Conservation (phyloP, 2,329 filamentous ascomycete species). For the Stachybotrys chartarum region DNA sequence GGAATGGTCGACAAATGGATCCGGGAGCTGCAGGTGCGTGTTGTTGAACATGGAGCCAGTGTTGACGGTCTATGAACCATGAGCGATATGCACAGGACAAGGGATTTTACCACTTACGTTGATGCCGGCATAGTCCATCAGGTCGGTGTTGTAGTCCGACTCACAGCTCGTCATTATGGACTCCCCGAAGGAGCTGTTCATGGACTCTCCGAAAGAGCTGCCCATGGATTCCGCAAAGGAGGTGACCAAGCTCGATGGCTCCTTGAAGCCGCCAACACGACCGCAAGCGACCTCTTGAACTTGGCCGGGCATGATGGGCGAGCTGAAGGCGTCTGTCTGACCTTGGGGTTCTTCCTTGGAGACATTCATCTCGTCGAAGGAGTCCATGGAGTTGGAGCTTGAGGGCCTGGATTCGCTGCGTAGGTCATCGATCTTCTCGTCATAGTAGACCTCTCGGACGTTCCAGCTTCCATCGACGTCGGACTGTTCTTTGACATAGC, state of each 20-base stretch:
- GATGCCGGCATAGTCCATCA: neutral
- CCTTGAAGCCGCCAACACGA: too few relatives aligned
- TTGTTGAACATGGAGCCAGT: neutral
- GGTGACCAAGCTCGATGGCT: too few relatives aligned
- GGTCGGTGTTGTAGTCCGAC: neutral
- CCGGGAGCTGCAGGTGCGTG: neutral
- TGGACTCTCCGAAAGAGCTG: too few relatives aligned
- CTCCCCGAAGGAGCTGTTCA: too few relatives aligned
- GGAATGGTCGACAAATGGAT: neutral
- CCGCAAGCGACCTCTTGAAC: too few relatives aligned
- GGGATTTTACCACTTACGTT: neutral
- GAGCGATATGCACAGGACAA: neutral
- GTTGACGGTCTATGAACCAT: neutral
- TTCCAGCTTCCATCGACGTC: constrained; percentile 15
- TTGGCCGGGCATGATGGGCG: neutral
- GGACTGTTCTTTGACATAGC: constrained; percentile 20
- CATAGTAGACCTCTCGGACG: constrained; percentile 21
- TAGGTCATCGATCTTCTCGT: constrained; percentile 23
- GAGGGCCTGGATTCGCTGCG: constrained; percentile 7
- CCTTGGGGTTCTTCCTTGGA: neutral
- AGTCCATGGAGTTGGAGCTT: constrained; percentile 12
- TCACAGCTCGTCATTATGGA: too few relatives aligned
- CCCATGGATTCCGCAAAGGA: too few relatives aligned
- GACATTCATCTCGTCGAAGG: neutral
- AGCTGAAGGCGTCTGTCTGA: neutral